A percentile compares a stretch with the other conserved stretches of the same genome.
phyloP scores from a whole-genome alignment of 2,329 filamentous ascomycete species.

The Fusarium cicatricum region DNA sequence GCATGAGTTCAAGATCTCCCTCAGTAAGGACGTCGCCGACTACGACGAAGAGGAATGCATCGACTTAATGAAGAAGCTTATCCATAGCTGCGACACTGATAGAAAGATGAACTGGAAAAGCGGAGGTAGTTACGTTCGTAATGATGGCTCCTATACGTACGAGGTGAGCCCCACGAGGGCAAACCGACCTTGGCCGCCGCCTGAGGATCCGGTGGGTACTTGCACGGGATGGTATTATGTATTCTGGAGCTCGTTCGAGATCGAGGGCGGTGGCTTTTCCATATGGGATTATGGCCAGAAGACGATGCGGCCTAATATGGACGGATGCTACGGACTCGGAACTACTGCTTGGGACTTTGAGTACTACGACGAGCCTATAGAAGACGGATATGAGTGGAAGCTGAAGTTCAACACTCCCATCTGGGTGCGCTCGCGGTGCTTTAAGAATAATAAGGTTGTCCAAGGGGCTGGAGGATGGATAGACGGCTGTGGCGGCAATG shows the following conservation, averaged over 20 bases:
- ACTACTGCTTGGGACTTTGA: conserved; percentile 5
- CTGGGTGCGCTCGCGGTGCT: background rate
- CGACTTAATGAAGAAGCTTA: background rate
- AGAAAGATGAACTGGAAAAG: background rate
- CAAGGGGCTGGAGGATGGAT: conserved; percentile 5
- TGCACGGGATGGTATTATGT: conserved; percentile 1
- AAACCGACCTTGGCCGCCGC: conserved; percentile 4
- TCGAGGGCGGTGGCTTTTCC: background rate
- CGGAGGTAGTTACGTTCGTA: background rate
- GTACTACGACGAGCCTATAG: conserved; percentile 6
- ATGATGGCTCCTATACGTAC: background rate
- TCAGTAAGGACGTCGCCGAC: background rate
- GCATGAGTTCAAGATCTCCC: background rate
- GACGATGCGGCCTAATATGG: conserved; percentile 7
- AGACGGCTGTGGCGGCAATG: conserved; percentile 2
- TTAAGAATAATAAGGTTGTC: conserved; percentile 10
- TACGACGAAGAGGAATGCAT: background rate
- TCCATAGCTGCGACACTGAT: conserved; percentile 7
- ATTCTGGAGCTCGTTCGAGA: background rate
- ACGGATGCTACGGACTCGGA: background rate
- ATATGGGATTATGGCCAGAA: conserved; percentile 6
- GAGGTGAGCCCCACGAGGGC: background rate
- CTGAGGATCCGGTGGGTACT: background rate
- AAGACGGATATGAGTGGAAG: conserved; percentile 9
- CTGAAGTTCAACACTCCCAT: background rate